Conservation (phyloP, 495 filamentous ascomycete genomes). For the Penicillium antarcticum region DNA sequence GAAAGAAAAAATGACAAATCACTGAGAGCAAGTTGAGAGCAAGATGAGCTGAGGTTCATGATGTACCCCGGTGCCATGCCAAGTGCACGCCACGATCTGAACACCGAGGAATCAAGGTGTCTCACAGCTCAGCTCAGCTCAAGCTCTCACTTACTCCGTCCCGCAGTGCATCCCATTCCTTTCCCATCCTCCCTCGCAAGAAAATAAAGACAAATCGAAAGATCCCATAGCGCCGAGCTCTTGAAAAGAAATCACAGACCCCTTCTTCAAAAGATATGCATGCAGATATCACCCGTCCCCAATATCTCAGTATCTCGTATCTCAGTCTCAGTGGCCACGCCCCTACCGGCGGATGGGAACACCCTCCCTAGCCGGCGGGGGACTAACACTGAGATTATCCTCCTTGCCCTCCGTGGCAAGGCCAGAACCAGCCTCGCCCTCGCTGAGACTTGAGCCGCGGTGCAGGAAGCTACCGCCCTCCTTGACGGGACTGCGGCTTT, state of each 20-base stretch:
- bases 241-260: slow-evolving; percentile 26
- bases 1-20: neutral
- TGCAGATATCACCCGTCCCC: slow-evolving; percentile 1
- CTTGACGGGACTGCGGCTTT: slow-evolving; percentile 77
- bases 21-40: neutral
- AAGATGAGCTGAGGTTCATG: neutral
- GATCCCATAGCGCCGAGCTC: slow-evolving; percentile 43
- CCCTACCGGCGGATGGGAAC: slow-evolving; percentile 59
- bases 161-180: slow-evolving; percentile 21
- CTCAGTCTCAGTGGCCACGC: neutral
- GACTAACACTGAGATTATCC: slow-evolving; percentile 41
- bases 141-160: slow-evolving; percentile 19
- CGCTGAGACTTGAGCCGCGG: slow-evolving; percentile 70
- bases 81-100: neutral
- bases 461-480: slow-evolving; percentile 75
- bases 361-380: slow-evolving; percentile 48
- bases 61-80: neutral
- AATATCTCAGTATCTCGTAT: neutral
- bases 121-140: neutral
- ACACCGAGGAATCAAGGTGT: neutral
- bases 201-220: slow-evolving; percentile 12
- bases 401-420: slow-evolving; percentile 25
- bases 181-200: slow-evolving; percentile 10
- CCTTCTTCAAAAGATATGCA: slow-evolving; percentile 11
- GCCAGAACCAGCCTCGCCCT: slow-evolving; percentile 45